Percentiles rank a stretch among this genome's conserved stretches.
phyloP scores from a whole-genome alignment of 805 yeast species.

The Saccharomycopsis guyanensis region DNA sequence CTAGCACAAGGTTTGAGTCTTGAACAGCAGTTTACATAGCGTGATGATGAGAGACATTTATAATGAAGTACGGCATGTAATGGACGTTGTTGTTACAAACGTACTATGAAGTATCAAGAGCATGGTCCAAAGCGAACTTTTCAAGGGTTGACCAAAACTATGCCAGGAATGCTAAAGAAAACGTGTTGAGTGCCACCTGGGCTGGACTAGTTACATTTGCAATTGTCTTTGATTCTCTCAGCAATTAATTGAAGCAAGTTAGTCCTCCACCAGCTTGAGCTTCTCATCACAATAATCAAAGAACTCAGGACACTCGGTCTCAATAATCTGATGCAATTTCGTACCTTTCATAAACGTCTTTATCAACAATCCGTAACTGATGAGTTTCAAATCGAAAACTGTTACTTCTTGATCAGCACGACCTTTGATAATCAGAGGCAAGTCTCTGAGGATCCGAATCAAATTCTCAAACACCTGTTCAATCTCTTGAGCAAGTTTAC shows the following conservation, averaged over 20 bases:
- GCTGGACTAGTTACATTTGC: too few relatives aligned
- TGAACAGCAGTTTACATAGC: too few relatives aligned
- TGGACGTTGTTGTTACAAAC: not conserved
- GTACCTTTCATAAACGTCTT: constrained; percentile 11
- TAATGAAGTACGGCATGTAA: not conserved
- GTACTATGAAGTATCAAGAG: too few relatives aligned
- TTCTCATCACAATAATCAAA: constrained; percentile 3
- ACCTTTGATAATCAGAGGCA: not conserved
- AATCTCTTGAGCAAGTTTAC: constrained; percentile 7
- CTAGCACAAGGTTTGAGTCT: too few relatives aligned
- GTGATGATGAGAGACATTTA: too few relatives aligned
- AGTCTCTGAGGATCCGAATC: not conserved
- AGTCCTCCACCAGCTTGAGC: not conserved
- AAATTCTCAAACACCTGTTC: constrained; percentile 9
- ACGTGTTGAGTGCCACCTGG: too few relatives aligned
- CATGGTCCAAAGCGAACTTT: too few relatives aligned
- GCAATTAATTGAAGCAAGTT: too few relatives aligned
- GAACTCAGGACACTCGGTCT: constrained; percentile 9
- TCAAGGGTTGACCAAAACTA: too few relatives aligned
- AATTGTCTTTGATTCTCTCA: too few relatives aligned
- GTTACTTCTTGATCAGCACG: not conserved
- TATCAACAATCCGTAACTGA: constrained; percentile 18
- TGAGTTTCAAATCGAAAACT: constrained; percentile 8
- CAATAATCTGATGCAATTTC: constrained; percentile 7
- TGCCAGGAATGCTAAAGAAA: too few relatives aligned